A percentile compares a stretch with the other conserved stretches of the same genome.
Conservation (phyloP, 2,329 filamentous ascomycete genomes). For the Hymenoscyphus albidus region DNA sequence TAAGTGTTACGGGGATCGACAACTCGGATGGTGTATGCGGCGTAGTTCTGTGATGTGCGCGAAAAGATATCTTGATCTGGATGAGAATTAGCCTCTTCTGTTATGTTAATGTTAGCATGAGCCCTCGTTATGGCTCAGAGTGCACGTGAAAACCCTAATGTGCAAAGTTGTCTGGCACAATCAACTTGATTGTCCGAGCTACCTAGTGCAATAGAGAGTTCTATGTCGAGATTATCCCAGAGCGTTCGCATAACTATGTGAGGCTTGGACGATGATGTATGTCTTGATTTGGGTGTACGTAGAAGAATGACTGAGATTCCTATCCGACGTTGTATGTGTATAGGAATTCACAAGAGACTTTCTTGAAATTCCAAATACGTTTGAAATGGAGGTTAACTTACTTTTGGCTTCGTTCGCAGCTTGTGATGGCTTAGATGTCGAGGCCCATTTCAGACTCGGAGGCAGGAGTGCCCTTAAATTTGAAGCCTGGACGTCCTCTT, state of each 20-base stretch:
- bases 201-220: too few species aligned
- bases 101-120: background rate
- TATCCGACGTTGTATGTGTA: background rate
- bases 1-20: conserved; percentile 5
- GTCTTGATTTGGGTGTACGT: too few species aligned
- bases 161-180: too few species aligned
- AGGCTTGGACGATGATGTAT: too few species aligned
- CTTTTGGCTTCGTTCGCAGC: background rate
- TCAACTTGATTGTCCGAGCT: too few species aligned
- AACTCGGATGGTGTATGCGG: conserved; percentile 12
- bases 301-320: too few species aligned
- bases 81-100: background rate
- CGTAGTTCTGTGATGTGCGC: background rate
- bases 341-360: background rate
- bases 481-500: background rate
- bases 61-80: background rate
- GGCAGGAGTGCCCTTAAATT: background rate
- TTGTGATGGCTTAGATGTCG: background rate
- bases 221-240: too few species aligned
- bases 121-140: too few species aligned
- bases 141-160: too few species aligned
- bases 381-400: background rate
- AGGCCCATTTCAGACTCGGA: background rate
- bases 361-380: background rate
- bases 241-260: too few species aligned